These are phyloP conservation scores for Geotrichum histeridarum DNA, from an alignment of 1,139 yeast species.

Conservation along the genomic window DNA sequence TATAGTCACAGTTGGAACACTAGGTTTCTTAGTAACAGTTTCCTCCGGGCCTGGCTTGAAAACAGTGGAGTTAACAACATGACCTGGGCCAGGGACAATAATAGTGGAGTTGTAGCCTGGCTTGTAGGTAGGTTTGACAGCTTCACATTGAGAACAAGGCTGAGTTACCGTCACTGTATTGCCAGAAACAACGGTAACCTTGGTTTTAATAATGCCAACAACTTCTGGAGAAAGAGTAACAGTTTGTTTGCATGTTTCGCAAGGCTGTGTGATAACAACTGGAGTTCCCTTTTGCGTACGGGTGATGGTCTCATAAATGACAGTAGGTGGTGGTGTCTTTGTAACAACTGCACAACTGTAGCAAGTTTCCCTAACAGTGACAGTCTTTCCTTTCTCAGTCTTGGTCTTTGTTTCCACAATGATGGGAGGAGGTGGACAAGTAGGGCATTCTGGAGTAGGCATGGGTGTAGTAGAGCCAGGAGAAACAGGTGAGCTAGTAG, in stretches of 20 bases:
- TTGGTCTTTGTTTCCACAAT: background rate
- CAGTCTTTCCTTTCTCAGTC: background rate
- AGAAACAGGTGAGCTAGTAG: too few species aligned
- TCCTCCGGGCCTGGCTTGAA: background rate
- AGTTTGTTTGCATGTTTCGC: background rate
- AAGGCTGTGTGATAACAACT: background rate
- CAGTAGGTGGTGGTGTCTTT: background rate
- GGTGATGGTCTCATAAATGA: background rate
- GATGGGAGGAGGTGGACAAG: background rate
- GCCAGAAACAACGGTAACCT: background rate
- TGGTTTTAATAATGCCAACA: constrained; percentile 10
- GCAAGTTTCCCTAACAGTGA: constrained; percentile 3
- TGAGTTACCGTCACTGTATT: constrained; percentile 6
- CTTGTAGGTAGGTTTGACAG: constrained; percentile 4
- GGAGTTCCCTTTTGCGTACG: background rate
- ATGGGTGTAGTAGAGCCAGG: too few species aligned
- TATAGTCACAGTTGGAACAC: background rate
- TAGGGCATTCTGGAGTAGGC: too few species aligned
- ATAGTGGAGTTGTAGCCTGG: background rate
- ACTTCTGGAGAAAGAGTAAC: constrained; percentile 6
- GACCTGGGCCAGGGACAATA: background rate
- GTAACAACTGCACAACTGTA: constrained; percentile 1
- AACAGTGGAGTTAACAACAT: background rate
- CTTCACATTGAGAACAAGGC: constrained; percentile 8
- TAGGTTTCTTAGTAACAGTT: background rate